phyloP scores from a whole-genome alignment of 495 filamentous ascomycete species.

The Aspergillus sclerotioniger region DNA sequence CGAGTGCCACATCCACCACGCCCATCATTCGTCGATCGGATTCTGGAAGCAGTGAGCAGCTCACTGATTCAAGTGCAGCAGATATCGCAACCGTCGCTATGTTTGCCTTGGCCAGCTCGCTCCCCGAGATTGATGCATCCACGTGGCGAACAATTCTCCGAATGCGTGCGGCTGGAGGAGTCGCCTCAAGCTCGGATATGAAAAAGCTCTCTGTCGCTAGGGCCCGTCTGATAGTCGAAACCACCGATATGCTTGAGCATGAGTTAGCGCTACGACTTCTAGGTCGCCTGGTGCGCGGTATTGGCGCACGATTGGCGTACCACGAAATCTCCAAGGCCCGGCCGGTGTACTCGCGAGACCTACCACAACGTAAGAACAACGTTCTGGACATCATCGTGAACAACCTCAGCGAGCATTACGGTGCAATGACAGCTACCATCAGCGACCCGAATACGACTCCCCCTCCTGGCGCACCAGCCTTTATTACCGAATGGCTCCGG shows the following conservation, averaged over 20 bases:
- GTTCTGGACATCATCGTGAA: constrained; percentile 42
- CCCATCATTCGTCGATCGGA: constrained; percentile 31
- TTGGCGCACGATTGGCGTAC: constrained; percentile 52
- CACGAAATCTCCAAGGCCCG: constrained; percentile 50
- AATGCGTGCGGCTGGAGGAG: constrained; percentile 52
- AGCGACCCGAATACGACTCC: constrained; percentile 27
- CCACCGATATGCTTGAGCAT: constrained; percentile 58
- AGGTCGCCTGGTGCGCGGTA: constrained; percentile 51
- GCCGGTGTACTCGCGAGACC: constrained; percentile 31
- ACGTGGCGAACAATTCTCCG: constrained; percentile 52
- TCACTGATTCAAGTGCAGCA: constrained; percentile 56
- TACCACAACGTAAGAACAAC: constrained; percentile 26
- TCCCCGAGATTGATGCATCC: constrained; percentile 43
- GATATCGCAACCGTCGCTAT: constrained; percentile 55
- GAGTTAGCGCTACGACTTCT: constrained; percentile 58
- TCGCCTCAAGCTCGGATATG: constrained; percentile 47
- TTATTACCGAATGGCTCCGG: constrained; percentile 76
- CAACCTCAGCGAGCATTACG: constrained; percentile 38
- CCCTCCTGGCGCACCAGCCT: constrained; percentile 42
- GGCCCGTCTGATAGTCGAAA: constrained; percentile 32
- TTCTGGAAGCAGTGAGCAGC: constrained; percentile 29
- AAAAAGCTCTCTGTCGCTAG: constrained; percentile 31
- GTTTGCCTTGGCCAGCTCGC: constrained; percentile 53
- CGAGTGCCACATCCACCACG: constrained; percentile 24
- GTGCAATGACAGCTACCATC: constrained; percentile 28